Evolutionary conservation across 2,329 filamentous ascomycete species (phyloP), one percentile per base, ranked within the genome.

Genomic region (Corniculantispora saksenae): DNA sequence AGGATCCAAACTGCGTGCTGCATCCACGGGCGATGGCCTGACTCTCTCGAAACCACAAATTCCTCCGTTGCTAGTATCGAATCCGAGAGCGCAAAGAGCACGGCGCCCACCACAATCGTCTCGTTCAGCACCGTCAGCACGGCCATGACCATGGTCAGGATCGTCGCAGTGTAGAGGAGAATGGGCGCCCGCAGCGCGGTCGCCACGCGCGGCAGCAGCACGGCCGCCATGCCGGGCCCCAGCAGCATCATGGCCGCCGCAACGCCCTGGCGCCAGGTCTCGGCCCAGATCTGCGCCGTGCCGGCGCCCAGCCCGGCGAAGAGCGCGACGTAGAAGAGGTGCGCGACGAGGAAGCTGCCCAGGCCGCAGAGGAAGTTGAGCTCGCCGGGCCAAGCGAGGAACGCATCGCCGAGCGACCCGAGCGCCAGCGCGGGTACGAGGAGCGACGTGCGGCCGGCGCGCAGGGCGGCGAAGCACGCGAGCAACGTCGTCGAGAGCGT

Each of bases 21-120:
- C 74, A 78, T 76, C 71, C 69, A 73, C 2, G 55, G 56, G 1
- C 70, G 70, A 48, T 72, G 68, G 13, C 19, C 25, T n/a, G 73
- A 75, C 7, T 60, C 56, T 0, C 62, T 27, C 12, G 70, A 43
- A 12, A 78, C 62, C 2, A 79, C 62, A 63, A 79, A 79, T 65
- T 71, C 71, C 13, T 76, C 75, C 0, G 71, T 67, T 0, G 76
- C 72, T 3, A 79, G 69, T 10, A 78, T 71, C 9, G 69, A 68
- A 53, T 79, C 76, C 5, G 76, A 78, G 3, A 69, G 61, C 13
- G 74, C 70, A 63, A 79, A 79, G 40, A 77, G 64, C 8, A 75
- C 21, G 1, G 73, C 74, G 1, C 77, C 76, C 0, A 61, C 32
- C 19, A 76, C 66, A 3, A 76, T 63, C 8, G 67, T 67, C 2